Conservation (phyloP, 306 rosid species). For the Nissolia schottii region DNA sequence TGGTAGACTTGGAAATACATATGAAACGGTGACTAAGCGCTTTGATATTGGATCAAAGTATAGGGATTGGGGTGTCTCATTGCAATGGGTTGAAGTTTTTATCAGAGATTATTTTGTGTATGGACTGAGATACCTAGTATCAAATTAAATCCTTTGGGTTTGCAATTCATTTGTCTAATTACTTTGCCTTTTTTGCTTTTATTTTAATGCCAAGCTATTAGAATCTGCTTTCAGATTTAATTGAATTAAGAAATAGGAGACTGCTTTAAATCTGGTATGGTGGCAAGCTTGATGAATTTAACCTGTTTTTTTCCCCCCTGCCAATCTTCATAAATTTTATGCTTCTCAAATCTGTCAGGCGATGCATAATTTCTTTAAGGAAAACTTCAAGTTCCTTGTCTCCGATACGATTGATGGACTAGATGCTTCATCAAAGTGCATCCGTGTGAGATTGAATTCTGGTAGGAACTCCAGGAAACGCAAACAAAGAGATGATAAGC, state of each 20-base stretch:
- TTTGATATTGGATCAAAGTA: background rate
- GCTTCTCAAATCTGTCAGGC: constrained; percentile 52
- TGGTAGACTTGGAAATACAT: background rate
- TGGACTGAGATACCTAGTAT: background rate
- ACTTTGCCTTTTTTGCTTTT: background rate
- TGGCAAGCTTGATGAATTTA: constrained; percentile 13
- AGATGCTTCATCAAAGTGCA: constrained; percentile 82
- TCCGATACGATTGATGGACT: constrained; percentile 87
- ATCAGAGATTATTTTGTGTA: background rate
- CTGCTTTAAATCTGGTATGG: background rate
- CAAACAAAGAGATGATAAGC: constrained; percentile 73
- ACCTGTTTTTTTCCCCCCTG: background rate
- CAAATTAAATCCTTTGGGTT: constrained; percentile 14
- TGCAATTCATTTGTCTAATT: background rate
- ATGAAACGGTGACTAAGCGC: background rate
- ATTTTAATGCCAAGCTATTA: background rate
- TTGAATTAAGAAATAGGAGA: background rate
- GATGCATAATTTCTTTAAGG: constrained; percentile 80
- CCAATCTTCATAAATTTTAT: background rate
- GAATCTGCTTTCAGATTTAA: background rate
- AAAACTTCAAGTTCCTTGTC: constrained; percentile 81
- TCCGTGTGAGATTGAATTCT: constrained; percentile 76
- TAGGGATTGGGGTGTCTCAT: background rate
- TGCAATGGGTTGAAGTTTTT: background rate
- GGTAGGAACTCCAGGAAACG: constrained; percentile 67